Percentiles rank a stretch among this genome's conserved stretches.
phyloP scores from a whole-genome alignment of 2,329 filamentous ascomycete species.

The Colletotrichum kahawae region DNA sequence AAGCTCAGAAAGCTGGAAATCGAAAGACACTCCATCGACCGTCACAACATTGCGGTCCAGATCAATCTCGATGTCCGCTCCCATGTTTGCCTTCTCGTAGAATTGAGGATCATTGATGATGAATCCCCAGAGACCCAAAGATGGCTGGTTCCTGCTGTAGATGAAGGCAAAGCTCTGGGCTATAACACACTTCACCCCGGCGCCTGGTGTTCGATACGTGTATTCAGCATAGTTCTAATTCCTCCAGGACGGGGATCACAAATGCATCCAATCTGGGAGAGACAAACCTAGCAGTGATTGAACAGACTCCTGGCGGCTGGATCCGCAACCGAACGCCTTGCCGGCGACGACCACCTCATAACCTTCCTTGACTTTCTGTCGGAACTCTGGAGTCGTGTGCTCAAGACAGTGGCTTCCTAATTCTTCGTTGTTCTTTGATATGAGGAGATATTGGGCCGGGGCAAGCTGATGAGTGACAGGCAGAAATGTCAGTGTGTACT shows the following conservation, averaged over 20 bases:
- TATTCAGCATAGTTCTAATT: background rate
- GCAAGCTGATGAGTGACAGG: constrained; percentile 35
- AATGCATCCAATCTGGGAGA: background rate
- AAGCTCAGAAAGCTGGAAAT: constrained; percentile 41
- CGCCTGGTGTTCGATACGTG: constrained; percentile 16
- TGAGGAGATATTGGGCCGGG: constrained; percentile 40
- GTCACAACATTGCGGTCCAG: constrained; percentile 19
- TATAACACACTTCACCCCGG: constrained; percentile 46
- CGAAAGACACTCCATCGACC: constrained; percentile 30
- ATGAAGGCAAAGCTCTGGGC: constrained; percentile 51
- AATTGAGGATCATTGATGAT: constrained; percentile 42
- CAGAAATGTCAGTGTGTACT: background rate
- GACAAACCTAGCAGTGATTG: constrained; percentile 35
- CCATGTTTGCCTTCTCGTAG: constrained; percentile 40
- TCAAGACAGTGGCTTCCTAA: constrained; percentile 26
- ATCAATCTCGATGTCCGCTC: constrained; percentile 38
- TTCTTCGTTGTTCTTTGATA: constrained; percentile 24
- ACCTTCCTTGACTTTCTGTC: constrained; percentile 12
- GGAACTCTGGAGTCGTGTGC: constrained; percentile 22
- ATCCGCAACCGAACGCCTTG: constrained; percentile 50
- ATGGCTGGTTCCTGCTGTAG: constrained; percentile 49
- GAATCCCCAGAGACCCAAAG: constrained; percentile 48
- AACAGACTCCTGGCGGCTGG: constrained; percentile 48
- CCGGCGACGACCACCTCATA: constrained; percentile 49
- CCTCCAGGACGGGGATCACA: background rate